Base-by-base conservation (phyloP, 2,329 filamentous ascomycete genomes). In the Xylariaceae sp. region DNA sequence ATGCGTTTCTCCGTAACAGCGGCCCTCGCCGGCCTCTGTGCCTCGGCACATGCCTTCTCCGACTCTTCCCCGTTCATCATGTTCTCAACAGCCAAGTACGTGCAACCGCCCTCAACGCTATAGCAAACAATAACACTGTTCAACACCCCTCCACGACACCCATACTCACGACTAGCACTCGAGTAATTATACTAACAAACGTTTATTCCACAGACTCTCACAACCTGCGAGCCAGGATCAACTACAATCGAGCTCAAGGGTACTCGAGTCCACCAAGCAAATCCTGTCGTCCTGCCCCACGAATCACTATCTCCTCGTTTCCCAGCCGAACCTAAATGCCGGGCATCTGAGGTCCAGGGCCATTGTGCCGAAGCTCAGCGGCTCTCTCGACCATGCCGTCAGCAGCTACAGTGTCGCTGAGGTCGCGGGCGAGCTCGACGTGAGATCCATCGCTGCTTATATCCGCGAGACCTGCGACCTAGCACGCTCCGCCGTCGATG, bases 61-160 rank as follows among this genome's bases (percentile, higher is more conserved):
- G 87, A 96, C 72, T 90, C 91, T 2, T 91, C 89, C 52, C 92
- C 94, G 19, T 94, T 96, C 72, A 81, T 96, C 69, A 75, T 96
- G 62, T 86, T 95, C 71, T 96, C 92, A 34, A 92, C 87, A 45
- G 81, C 87, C 59, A 77, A 85, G 91, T 96, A 85, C 66, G 86
- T 67, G 51, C 3, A 45, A 54, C 52, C 30, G 30, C 42, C 44
- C 49, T 41, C 40, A 12, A 42, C 50, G 29, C 51, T 6, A 30
- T 39, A 61, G 32, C 40, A 46, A 44, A 55, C 45, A 49, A 51
- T 50, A 19, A 32, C 43, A 34, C 48, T 43, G 19, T 32, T 29
- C 51, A 19, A 32, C 43, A 34, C 48, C 45, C 19, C 30, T 29
- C 19, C 37, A 48, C 19, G 27, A 44, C 39, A 11, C 42, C 19